Conservation (phyloP, 2,329 filamentous ascomycete species). For the Sordariomycetes sp. region DNA sequence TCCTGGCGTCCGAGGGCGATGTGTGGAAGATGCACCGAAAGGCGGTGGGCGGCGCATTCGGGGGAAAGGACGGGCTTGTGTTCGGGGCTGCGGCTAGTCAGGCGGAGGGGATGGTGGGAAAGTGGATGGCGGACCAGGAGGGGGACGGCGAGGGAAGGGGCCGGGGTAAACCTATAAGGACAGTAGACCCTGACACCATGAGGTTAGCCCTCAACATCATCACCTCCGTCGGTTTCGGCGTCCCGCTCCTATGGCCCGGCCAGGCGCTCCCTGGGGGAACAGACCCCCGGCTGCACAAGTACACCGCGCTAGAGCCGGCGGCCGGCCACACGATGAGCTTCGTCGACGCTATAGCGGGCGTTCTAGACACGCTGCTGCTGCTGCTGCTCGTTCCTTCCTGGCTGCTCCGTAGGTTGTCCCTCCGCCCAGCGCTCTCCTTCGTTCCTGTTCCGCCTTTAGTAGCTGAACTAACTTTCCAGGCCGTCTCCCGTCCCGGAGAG, state of each 20-base stretch:
- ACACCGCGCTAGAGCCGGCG: slow-evolving; percentile 28
- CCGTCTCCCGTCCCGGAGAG: slow-evolving; percentile 33
- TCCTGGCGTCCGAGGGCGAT: slow-evolving; percentile 55
- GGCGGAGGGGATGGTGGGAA: slow-evolving; percentile 44
- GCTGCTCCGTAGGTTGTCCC: slow-evolving; percentile 38
- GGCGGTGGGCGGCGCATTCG: slow-evolving; percentile 58
- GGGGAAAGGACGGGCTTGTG: slow-evolving; percentile 60
- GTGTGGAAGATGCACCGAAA: slow-evolving; percentile 64
- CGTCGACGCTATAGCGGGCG: slow-evolving; percentile 43
- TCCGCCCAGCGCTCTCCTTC: background rate
- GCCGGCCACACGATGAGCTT: slow-evolving; percentile 52
- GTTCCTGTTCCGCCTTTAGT: no score
- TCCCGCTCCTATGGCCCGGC: slow-evolving; percentile 48
- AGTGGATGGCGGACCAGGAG: slow-evolving; percentile 35
- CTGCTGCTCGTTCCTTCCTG: slow-evolving; percentile 46
- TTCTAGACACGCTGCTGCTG: slow-evolving; percentile 50
- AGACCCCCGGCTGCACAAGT: slow-evolving; percentile 33
- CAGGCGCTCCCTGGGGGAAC: slow-evolving; percentile 31
- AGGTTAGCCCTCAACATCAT: slow-evolving; percentile 41
- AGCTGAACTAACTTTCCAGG: slow-evolving; percentile 12
- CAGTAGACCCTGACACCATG: slow-evolving; percentile 54
- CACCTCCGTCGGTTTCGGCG: slow-evolving; percentile 58
- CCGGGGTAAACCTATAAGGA: slow-evolving; percentile 26
- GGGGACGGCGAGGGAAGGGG: slow-evolving; percentile 2
- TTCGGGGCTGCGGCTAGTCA: slow-evolving; percentile 51